Percentiles rank a stretch among this genome's conserved stretches.
Evolutionary conservation across 257 asterid genomes (phyloP).

Genomic region (Petrea volubilis): DNA sequence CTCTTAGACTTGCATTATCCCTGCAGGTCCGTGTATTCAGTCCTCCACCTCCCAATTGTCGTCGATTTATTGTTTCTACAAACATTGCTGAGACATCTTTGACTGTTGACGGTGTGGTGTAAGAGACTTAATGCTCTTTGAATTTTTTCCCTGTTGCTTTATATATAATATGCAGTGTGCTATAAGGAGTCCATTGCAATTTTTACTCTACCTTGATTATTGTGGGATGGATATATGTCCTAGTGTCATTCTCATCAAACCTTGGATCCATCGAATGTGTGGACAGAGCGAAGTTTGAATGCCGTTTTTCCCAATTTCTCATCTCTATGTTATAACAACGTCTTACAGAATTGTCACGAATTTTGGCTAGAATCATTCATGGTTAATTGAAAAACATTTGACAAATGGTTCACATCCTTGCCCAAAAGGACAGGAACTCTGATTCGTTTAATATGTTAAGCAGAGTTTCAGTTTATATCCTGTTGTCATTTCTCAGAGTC

Average conservation of each 20-base stretch:
- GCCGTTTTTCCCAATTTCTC: not conserved
- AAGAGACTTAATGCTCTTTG: conserved; percentile 42
- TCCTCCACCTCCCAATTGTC: conserved; percentile 85
- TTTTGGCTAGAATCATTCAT: no score
- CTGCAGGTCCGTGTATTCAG: conserved; percentile 88
- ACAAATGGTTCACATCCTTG: no score
- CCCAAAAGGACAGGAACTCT: no score
- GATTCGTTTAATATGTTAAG: no score
- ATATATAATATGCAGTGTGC: not conserved
- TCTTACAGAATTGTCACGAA: not conserved
- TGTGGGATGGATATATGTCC: not conserved
- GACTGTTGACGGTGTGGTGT: conserved; percentile 99
- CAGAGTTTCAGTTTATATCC: not conserved
- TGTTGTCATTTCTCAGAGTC: not conserved
- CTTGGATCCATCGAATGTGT: not conserved
- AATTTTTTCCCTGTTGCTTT: not conserved
- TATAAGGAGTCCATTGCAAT: not conserved
- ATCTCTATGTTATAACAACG: not conserved
- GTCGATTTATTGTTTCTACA: conserved; percentile 90
- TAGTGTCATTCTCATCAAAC: conserved; percentile 1
- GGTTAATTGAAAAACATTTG: no score
- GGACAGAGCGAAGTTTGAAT: not conserved
- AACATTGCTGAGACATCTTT: conserved; percentile 98
- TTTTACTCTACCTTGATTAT: not conserved
- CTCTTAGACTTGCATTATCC: conserved; percentile 25